phyloP scores from a whole-genome alignment of 768 basidiomycete genomes.

The Lactarius hatsudake region DNA sequence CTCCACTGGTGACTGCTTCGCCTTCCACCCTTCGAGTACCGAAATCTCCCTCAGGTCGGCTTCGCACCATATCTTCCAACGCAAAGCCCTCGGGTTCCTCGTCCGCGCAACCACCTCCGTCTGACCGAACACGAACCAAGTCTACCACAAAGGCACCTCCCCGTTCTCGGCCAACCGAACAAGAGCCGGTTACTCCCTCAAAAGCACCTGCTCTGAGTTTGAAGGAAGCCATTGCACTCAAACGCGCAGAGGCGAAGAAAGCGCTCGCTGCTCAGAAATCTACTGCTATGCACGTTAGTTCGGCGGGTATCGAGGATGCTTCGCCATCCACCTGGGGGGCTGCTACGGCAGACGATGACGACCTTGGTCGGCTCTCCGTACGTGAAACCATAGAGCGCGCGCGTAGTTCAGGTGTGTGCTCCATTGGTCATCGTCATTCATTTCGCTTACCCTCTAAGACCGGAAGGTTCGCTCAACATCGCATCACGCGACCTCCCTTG shows the following conservation, averaged over 20 bases:
- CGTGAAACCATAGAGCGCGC: constrained; percentile 77
- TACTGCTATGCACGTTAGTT: constrained; percentile 30
- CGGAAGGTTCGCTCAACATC: constrained; percentile 69
- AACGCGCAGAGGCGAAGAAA: constrained; percentile 76
- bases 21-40: constrained; percentile 11
- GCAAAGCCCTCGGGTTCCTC: constrained; percentile 1
- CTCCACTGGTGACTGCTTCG: not conserved
- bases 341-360: constrained; percentile 43
- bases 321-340: constrained; percentile 33
- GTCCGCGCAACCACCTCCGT: not conserved
- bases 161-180: constrained; percentile 1
- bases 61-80: constrained; percentile 10
- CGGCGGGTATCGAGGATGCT: constrained; percentile 49
- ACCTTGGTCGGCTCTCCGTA: constrained; percentile 63
- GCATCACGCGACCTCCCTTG: constrained; percentile 70
- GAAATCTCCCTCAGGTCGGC: constrained; percentile 6
- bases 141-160: constrained; percentile 6
- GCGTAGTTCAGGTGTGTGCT: constrained; percentile 69
- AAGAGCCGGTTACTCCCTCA: constrained; percentile 31
- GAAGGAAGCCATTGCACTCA: constrained; percentile 76
- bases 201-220: constrained; percentile 47
- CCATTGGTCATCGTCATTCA: constrained; percentile 18
- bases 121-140: constrained; percentile 4
- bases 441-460: constrained; percentile 48
- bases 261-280: constrained; percentile 32